Percentiles rank a stretch among this genome's conserved stretches.
Evolutionary conservation across 2,329 filamentous ascomycete species (phyloP).

Genomic region (Fonsecaea pedrosoi): DNA sequence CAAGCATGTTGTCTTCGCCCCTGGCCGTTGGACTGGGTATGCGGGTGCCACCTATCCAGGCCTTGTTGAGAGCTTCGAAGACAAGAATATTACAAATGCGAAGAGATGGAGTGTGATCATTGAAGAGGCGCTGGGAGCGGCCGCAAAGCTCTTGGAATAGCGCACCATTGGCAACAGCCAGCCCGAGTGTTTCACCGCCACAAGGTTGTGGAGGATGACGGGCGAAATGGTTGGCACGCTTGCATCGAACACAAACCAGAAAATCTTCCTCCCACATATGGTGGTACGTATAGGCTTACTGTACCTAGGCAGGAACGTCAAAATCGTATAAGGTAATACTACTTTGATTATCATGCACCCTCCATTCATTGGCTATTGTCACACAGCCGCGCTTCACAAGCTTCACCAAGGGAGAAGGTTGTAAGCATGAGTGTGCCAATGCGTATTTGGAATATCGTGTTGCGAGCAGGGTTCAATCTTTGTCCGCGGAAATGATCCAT

Average conservation of each 20-base stretch:
- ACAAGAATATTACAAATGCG: slow-evolving; percentile 53
- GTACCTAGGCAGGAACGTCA: background rate
- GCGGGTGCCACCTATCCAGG: slow-evolving; percentile 73
- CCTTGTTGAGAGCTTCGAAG: slow-evolving; percentile 67
- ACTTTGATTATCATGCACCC: background rate
- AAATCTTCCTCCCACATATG: background rate
- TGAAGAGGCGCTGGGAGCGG: slow-evolving; percentile 38
- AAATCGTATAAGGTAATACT: background rate
- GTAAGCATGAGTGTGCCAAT: background rate
- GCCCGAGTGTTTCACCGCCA: background rate
- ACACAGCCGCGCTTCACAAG: background rate
- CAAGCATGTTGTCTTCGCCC: slow-evolving; percentile 93
- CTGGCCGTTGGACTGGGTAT: slow-evolving; percentile 90
- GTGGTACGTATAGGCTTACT: background rate
- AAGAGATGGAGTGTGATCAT: slow-evolving; percentile 44
- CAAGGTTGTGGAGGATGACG: background rate
- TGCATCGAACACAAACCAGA: background rate
- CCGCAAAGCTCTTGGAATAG: slow-evolving; percentile 38
- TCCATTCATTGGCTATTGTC: background rate
- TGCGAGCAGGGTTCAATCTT: background rate
- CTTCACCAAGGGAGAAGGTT: background rate
- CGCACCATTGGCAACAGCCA: background rate
- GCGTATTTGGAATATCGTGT: background rate
- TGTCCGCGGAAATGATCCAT: background rate
- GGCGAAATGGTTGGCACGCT: background rate